Evolutionary conservation across 352 stramenopile genomes (phyloP).

Genomic region (Phytophthora colocasiae): DNA sequence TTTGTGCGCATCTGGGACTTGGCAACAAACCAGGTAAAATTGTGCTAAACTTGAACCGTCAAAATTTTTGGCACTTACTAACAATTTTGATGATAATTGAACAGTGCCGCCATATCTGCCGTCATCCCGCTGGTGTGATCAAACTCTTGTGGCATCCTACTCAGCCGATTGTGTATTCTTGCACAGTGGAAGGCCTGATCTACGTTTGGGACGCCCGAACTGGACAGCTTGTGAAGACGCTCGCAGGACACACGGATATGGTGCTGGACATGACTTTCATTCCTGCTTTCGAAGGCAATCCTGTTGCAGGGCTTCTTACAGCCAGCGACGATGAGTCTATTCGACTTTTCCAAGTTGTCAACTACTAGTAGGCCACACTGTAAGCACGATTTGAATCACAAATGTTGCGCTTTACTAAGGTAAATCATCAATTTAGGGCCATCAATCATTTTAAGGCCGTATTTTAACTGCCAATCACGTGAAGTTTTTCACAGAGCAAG

Average conservation of each 20-base stretch:
- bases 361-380: slow-evolving; percentile 35
- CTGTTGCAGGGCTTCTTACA: slow-evolving; percentile 72
- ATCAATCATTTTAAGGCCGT: too few species aligned
- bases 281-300: slow-evolving; percentile 44
- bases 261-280: slow-evolving; percentile 91
- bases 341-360: slow-evolving; percentile 72
- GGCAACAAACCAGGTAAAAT: slow-evolving; percentile 72
- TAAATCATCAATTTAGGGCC: too few species aligned
- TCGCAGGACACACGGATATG: slow-evolving; percentile 93
- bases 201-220: slow-evolving; percentile 93
- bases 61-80: slow-evolving; percentile 14
- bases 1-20: slow-evolving; percentile 97
- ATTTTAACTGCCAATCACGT: too few species aligned
- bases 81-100: slow-evolving; percentile 7
- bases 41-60: neutral
- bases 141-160: slow-evolving; percentile 92
- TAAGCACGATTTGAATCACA: slow-evolving; percentile 14
- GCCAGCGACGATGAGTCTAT: slow-evolving; percentile 85
- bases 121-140: slow-evolving; percentile 90
- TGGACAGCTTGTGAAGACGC: slow-evolving; percentile 74
- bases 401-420: slow-evolving; percentile 5
- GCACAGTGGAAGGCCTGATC: slow-evolving; percentile 89
- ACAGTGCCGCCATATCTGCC: slow-evolving; percentile 88
- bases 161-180: slow-evolving; percentile 87
- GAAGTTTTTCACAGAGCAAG: too few species aligned